Conservation (phyloP, 2,329 filamentous ascomycete species). For the Westerdykella ornata region DNA sequence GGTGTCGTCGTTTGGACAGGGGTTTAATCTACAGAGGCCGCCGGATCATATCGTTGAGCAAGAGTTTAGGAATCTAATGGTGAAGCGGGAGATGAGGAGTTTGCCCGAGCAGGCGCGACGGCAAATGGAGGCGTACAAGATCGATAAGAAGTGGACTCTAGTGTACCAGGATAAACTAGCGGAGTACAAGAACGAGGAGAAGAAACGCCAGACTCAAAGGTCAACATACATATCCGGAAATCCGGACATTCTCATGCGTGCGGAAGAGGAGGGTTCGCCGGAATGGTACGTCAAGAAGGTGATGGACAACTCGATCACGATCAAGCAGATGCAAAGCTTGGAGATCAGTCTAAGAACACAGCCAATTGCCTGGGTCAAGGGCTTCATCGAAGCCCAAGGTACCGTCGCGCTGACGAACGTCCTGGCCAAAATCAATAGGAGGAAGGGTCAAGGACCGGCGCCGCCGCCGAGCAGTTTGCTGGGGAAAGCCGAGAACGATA, state of each 20-base stretch:
- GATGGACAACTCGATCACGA: constrained; percentile 89
- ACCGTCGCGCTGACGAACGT: constrained; percentile 94
- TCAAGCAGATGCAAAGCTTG: constrained; percentile 85
- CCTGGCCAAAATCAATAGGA: constrained; percentile 86
- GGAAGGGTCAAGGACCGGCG: constrained; percentile 66
- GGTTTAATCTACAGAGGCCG: constrained; percentile 62
- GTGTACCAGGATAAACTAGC: constrained; percentile 91
- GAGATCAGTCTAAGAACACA: constrained; percentile 93
- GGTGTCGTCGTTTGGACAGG: constrained; percentile 45
- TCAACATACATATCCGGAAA: constrained; percentile 58
- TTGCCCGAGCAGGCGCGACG: constrained; percentile 87
- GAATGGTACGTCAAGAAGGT: constrained; percentile 98
- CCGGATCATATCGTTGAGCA: constrained; percentile 77
- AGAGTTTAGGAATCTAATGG: constrained; percentile 90
- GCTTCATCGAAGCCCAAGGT: constrained; percentile 94
- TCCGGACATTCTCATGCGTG: constrained; percentile 61
- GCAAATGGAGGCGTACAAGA: constrained; percentile 93
- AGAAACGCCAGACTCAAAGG: constrained; percentile 68
- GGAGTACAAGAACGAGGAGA: constrained; percentile 91
- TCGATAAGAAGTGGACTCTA: constrained; percentile 94
- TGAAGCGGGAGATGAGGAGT: constrained; percentile 96
- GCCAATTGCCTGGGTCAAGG: constrained; percentile 92
- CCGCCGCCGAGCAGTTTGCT: constrained; percentile 48
- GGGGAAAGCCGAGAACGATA: constrained; percentile 62
- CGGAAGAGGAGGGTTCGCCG: constrained; percentile 90